Percentiles rank a stretch among this genome's conserved stretches.
phyloP scores from a whole-genome alignment of 2,329 filamentous ascomycete genomes.

The Ophiocordyceps camponoti-leonardi region DNA sequence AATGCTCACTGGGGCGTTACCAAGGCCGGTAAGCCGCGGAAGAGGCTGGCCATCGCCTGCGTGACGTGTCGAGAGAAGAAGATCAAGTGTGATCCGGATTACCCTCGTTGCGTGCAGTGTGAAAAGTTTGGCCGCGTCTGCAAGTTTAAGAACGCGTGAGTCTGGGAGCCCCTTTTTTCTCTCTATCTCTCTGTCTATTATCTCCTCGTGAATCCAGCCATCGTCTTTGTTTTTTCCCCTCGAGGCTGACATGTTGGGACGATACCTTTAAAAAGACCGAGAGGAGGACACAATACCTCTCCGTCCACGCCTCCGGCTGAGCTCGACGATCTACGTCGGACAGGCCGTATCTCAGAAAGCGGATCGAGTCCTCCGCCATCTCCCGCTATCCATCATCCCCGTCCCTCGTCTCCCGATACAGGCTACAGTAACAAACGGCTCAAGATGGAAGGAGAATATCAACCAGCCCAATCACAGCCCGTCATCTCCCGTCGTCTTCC shows the following conservation, averaged over 20 bases:
- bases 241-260: background rate
- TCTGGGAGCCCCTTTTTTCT: slow-evolving; percentile 8
- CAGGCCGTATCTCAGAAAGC: slow-evolving; percentile 19
- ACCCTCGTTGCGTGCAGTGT: slow-evolving; percentile 76
- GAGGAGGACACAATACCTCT: slow-evolving; percentile 40
- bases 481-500: slow-evolving; percentile 16
- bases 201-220: too few species aligned
- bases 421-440: slow-evolving; percentile 27
- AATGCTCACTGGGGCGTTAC: slow-evolving; percentile 90
- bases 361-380: slow-evolving; percentile 30
- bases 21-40: slow-evolving; percentile 84
- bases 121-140: slow-evolving; percentile 79
- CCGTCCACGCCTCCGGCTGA: slow-evolving; percentile 35
- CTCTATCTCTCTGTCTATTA: too few species aligned
- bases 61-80: slow-evolving; percentile 91
- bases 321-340: slow-evolving; percentile 23
- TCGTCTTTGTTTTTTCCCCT: background rate
- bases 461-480: slow-evolving; percentile 18
- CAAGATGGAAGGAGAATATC: slow-evolving; percentile 28
- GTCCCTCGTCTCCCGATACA: slow-evolving; percentile 15
- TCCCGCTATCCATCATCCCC: slow-evolving; percentile 15
- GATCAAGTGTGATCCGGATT: slow-evolving; percentile 88
- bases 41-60: slow-evolving; percentile 82
- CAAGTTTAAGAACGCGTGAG: slow-evolving; percentile 74
- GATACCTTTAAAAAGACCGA: slow-evolving; percentile 30